These are phyloP conservation scores for Plectosphaerella plurivora DNA, from an alignment of 2,329 filamentous ascomycete species.

Conservation along the genomic window DNA sequence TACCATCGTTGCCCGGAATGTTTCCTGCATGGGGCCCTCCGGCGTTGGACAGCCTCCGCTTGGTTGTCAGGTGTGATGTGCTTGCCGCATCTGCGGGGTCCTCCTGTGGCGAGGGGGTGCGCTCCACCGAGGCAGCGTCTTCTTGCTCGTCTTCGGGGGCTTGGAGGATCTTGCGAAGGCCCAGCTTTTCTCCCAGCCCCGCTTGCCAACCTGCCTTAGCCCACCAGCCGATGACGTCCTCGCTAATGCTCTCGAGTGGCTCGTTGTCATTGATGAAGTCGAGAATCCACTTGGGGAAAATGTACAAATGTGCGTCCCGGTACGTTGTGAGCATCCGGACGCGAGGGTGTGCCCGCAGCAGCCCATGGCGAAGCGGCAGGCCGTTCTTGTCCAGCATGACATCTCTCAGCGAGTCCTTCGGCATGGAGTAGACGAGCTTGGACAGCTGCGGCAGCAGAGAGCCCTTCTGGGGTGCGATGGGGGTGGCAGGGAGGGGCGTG, in stretches of 20 bases:
- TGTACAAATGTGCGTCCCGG: conserved; percentile 89
- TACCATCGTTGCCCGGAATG: conserved; percentile 11
- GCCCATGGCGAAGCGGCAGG: conserved; percentile 69
- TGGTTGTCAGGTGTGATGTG: conserved; percentile 2
- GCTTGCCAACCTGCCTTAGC: conserved; percentile 90
- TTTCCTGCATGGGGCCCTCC: neutral
- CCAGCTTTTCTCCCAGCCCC: conserved; percentile 73
- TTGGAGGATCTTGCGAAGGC: conserved; percentile 60
- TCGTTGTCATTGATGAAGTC: conserved; percentile 78
- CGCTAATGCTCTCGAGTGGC: conserved; percentile 79
- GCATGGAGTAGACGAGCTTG: conserved; percentile 80
- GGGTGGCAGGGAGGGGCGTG: conserved; percentile 59
- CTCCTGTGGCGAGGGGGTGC: conserved; percentile 18
- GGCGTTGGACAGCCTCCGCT: neutral
- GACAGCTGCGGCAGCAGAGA: conserved; percentile 66
- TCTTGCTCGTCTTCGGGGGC: conserved; percentile 24
- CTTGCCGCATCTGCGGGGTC: neutral
- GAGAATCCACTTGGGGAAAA: conserved; percentile 88
- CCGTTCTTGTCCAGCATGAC: conserved; percentile 70
- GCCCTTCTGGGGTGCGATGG: conserved; percentile 39
- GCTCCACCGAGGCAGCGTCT: conserved; percentile 30
- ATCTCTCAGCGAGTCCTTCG: conserved; percentile 85
- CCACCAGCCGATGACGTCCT: conserved; percentile 94
- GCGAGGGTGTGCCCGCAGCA: conserved; percentile 70
- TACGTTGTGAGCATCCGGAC: conserved; percentile 79